These are phyloP conservation scores for Huntiella omanensis DNA, from an alignment of 2,329 filamentous ascomycete genomes.

Conservation along the genomic window DNA sequence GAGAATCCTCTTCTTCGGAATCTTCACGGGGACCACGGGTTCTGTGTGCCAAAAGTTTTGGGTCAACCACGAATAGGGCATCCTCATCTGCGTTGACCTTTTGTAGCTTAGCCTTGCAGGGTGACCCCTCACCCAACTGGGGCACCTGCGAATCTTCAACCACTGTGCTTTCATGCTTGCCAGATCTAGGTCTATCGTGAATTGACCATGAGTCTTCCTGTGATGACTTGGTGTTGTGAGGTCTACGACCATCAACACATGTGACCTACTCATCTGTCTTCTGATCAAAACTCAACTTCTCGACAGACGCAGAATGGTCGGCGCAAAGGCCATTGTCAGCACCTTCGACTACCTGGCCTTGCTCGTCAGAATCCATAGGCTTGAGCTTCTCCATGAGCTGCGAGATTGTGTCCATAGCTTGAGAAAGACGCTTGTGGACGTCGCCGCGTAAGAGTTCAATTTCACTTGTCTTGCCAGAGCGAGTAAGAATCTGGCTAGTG, in stretches of 20 bases:
- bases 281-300: too few species aligned
- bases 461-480: not conserved
- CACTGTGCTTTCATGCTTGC: not conserved
- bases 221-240: too few species aligned
- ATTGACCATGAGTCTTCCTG: too few species aligned
- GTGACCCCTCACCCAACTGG: constrained; percentile 1
- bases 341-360: too few species aligned
- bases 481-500: not conserved
- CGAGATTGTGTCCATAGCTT: constrained; percentile 3
- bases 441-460: constrained; percentile 4
- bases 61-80: constrained; percentile 4
- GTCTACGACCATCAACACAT: too few species aligned
- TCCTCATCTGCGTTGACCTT: constrained; percentile 3
- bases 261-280: not conserved
- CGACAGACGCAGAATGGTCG: too few species aligned
- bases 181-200: too few species aligned
- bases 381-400: constrained; percentile 4
- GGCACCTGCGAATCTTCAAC: not conserved
- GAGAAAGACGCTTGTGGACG: constrained; percentile 1
- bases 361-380: not conserved
- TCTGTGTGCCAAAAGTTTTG: constrained; percentile 1
- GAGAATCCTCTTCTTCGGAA: not conserved
- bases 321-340: too few species aligned
- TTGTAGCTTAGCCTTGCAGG: constrained; percentile 3
- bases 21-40: constrained; percentile 1